These are phyloP conservation scores for Debaryomyces robertsiae DNA, from an alignment of 1,139 yeast species.

Conservation along the genomic window DNA sequence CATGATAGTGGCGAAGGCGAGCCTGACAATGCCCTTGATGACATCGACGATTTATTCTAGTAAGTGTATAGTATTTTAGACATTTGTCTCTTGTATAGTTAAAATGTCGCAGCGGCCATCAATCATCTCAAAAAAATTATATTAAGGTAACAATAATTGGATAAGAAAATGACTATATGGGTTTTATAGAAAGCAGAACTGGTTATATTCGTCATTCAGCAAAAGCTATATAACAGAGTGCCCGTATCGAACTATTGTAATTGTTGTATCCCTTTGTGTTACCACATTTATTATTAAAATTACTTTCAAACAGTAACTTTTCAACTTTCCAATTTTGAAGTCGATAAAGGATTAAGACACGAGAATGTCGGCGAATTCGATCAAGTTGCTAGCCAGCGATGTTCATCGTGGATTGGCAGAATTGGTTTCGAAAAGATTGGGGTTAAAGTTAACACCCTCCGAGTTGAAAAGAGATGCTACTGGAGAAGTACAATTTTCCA, in stretches of 20 bases:
- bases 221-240: conserved; percentile 4
- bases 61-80: conserved; percentile 10
- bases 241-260: conserved; percentile 3
- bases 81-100: conserved; percentile 2
- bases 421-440: conserved; percentile 66
- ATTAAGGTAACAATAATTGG: not conserved
- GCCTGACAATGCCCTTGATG: conserved; percentile 43
- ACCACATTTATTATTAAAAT: not conserved
- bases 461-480: conserved; percentile 72
- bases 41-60: conserved; percentile 38
- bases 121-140: conserved; percentile 4
- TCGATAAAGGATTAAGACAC: not conserved
- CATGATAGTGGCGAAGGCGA: conserved; percentile 21
- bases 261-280: conserved; percentile 2
- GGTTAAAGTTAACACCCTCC: conserved; percentile 61
- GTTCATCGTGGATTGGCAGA: conserved; percentile 89
- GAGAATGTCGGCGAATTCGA: conserved; percentile 76
- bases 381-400: conserved; percentile 85
- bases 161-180: conserved; percentile 2
- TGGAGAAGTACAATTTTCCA: conserved; percentile 70
- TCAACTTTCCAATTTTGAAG: not conserved
- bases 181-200: conserved; percentile 5
- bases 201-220: not conserved
- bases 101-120: conserved; percentile 8
- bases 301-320: conserved; percentile 3